A percentile compares a stretch with the other conserved stretches of the same genome.
Conservation (phyloP, 2,329 filamentous ascomycete species). For the Penicillium sp. region DNA sequence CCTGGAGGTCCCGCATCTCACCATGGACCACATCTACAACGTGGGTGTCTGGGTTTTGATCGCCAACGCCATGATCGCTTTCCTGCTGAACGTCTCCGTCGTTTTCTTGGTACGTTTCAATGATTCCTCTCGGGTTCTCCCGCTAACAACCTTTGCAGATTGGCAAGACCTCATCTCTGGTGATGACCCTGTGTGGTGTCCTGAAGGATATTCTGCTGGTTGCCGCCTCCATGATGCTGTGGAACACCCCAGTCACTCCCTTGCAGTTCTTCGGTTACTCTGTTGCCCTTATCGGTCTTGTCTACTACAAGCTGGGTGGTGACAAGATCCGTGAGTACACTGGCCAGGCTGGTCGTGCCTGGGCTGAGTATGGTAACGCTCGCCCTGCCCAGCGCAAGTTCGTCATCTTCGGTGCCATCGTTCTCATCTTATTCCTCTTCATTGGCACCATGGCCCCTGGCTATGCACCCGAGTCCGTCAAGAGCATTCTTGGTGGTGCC, state of each 20-base stretch:
- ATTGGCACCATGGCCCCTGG: conserved; percentile 61
- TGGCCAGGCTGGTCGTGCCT: conserved; percentile 69
- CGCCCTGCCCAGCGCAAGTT: conserved; percentile 78
- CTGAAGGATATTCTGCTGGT: conserved; percentile 87
- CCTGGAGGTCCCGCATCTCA: conserved; percentile 67
- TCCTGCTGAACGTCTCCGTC: conserved; percentile 75
- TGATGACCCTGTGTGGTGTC: conserved; percentile 82
- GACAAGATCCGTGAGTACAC: conserved; percentile 82
- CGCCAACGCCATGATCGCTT: conserved; percentile 71
- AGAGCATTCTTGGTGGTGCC: conserved; percentile 37
- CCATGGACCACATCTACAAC: conserved; percentile 66
- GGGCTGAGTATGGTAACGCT: conserved; percentile 80
- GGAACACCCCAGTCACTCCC: conserved; percentile 67
- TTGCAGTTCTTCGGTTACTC: conserved; percentile 77
- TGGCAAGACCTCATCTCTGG: conserved; percentile 81
- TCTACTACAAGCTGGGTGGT: conserved; percentile 69
- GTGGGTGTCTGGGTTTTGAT: conserved; percentile 65
- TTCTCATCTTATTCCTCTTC: conserved; percentile 70
- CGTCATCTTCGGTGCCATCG: conserved; percentile 63
- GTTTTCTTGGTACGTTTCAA: conserved; percentile 59
- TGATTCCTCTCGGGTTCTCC: too few species aligned
- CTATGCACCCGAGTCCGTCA: conserved; percentile 39
- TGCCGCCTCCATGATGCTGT: conserved; percentile 71
- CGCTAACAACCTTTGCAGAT: conserved; percentile 47
- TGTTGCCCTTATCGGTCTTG: conserved; percentile 64